These are phyloP conservation scores for Saussurea involucrata DNA, from an alignment of 129 eudicot species.

Conservation along the genomic window DNA sequence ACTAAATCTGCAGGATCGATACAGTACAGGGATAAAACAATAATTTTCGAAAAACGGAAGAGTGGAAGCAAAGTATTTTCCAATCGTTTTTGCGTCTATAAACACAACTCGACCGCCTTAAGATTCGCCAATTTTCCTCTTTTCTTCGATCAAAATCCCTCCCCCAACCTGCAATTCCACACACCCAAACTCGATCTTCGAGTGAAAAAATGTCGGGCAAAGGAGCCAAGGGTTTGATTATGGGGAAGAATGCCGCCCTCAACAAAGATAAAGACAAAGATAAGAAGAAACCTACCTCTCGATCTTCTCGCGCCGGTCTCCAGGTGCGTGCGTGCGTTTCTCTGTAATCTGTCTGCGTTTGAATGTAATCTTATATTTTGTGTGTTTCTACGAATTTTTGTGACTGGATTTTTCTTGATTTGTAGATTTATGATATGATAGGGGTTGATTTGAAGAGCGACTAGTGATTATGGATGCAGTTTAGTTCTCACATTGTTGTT, in stretches of 20 bases:
- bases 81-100: constrained; percentile 5
- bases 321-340: constrained; percentile 41
- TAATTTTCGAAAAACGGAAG: background rate
- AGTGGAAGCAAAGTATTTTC: background rate
- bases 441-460: background rate
- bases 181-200: background rate
- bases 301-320: constrained; percentile 90
- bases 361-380: background rate
- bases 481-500: background rate
- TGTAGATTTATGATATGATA: background rate
- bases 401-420: background rate
- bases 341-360: background rate
- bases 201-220: constrained; percentile 64
- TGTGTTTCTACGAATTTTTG: background rate
- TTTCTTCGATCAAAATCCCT: constrained; percentile 6
- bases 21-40: background rate
- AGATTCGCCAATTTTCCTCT: constrained; percentile 7
- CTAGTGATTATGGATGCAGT: constrained; percentile 2
- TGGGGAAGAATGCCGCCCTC: constrained; percentile 50
- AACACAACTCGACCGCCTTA: constrained; percentile 10
- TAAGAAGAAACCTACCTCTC: constrained; percentile 75
- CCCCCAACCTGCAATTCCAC: background rate
- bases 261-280: constrained; percentile 80
- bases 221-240: constrained; percentile 80
- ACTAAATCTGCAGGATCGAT: background rate